A percentile compares a stretch with the other conserved stretches of the same genome.
phyloP scores from a whole-genome alignment of 2,329 filamentous ascomycete genomes.

The Pseudogymnoascus sp. region DNA sequence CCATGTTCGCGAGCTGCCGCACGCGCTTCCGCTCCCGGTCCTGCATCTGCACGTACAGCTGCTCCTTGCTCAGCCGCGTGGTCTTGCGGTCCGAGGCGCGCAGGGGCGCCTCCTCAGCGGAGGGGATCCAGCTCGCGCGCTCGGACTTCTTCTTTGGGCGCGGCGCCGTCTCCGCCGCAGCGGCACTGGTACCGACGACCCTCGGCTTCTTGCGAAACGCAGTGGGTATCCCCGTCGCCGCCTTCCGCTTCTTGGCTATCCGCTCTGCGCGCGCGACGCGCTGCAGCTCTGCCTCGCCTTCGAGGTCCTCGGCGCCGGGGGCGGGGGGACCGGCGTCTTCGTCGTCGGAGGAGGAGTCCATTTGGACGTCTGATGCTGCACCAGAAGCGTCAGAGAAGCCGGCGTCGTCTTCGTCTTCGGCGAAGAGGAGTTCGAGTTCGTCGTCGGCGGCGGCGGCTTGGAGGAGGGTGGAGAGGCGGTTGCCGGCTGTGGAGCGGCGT shows the following conservation, averaged over 20 bases:
- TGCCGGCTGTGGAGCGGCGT: slow-evolving; percentile 74
- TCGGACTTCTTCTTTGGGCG: slow-evolving; percentile 61
- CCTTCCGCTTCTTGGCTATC: slow-evolving; percentile 70
- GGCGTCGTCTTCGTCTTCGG: slow-evolving; percentile 60
- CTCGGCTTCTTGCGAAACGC: slow-evolving; percentile 68
- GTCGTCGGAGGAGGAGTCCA: slow-evolving; percentile 78
- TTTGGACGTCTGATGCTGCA: slow-evolving; percentile 65
- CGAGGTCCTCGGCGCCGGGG: slow-evolving; percentile 48
- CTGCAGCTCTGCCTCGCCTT: slow-evolving; percentile 81
- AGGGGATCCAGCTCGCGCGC: slow-evolving; percentile 60
- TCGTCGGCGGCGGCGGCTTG: slow-evolving; percentile 59
- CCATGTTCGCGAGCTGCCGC: slow-evolving; percentile 61
- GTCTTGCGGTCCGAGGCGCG: slow-evolving; percentile 54
- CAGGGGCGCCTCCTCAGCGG: slow-evolving; percentile 50
- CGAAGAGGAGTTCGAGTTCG: slow-evolving; percentile 64
- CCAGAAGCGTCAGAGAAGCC: slow-evolving; percentile 62
- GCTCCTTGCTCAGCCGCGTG: slow-evolving; percentile 51
- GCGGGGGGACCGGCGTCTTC: slow-evolving; percentile 65
- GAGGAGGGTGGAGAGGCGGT: slow-evolving; percentile 70
- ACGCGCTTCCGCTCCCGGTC: slow-evolving; percentile 62
- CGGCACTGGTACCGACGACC: slow-evolving; percentile 51
- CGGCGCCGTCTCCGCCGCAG: slow-evolving; percentile 28
- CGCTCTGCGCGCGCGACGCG: slow-evolving; percentile 63
- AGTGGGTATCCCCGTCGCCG: slow-evolving; percentile 63
- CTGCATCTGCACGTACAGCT: slow-evolving; percentile 59